Evolutionary conservation across 1,284 basidiomycete genomes (phyloP).

Genomic region (Naganishia albida): DNA sequence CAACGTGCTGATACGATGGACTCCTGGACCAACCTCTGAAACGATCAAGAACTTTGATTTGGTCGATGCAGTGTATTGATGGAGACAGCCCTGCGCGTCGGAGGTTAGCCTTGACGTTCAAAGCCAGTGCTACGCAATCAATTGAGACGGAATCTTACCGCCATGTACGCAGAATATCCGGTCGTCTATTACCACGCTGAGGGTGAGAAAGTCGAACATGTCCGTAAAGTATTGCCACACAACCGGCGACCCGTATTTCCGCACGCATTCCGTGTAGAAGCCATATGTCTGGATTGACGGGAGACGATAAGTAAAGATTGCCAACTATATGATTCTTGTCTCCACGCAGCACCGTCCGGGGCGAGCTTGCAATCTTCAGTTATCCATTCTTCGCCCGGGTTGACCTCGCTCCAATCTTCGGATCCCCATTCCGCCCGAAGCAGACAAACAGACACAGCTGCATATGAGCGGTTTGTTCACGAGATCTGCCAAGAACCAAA

Average conservation of each 20-base stretch:
- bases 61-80: conserved; percentile 98
- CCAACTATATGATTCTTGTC: not conserved
- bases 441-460: conserved; percentile 10
- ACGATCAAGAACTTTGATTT: conserved; percentile 98
- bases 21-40: no score
- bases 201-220: conserved; percentile 99
- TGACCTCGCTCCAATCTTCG: not conserved
- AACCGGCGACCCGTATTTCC: conserved; percentile 93
- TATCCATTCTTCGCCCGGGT: conserved; percentile 34
- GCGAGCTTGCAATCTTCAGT: conserved; percentile 27
- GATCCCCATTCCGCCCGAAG: not conserved
- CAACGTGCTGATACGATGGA: not conserved
- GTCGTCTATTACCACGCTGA: conserved; percentile 98
- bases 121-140: not conserved
- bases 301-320: not conserved
- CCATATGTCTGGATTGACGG: conserved; percentile 79
- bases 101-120: not conserved
- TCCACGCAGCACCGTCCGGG: not conserved
- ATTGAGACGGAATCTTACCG: conserved; percentile 59
- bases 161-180: conserved; percentile 99
- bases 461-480: conserved; percentile 10
- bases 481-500: not conserved
- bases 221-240: conserved; percentile 99
- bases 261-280: conserved; percentile 97
- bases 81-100: conserved; percentile 75